Conservation (phyloP, 2,329 filamentous ascomycete species). For the Colletotrichum eleusines region DNA sequence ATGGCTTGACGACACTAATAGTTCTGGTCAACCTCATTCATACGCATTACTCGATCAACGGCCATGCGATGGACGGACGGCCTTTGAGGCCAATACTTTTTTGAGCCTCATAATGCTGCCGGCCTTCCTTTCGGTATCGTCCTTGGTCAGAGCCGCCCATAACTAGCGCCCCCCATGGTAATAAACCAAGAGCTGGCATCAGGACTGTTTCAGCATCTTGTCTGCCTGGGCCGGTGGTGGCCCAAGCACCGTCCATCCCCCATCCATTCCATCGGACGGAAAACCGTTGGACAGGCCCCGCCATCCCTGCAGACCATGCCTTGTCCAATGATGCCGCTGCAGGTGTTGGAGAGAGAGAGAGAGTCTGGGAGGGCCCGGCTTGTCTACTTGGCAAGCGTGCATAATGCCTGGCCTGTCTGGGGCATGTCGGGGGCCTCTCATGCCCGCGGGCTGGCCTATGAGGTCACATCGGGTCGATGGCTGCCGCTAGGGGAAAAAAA, state of each 20-base stretch:
- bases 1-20: constrained; percentile 1
- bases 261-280: constrained; percentile 25
- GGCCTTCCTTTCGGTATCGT: not conserved
- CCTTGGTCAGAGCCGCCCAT: not conserved
- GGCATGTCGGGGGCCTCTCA: constrained; percentile 6
- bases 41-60: constrained; percentile 3
- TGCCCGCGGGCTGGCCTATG: constrained; percentile 18
- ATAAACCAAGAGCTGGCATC: constrained; percentile 34
- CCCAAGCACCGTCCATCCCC: constrained; percentile 14
- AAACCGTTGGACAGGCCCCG: constrained; percentile 23
- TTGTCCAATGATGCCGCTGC: constrained; percentile 24
- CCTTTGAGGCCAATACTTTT: not conserved
- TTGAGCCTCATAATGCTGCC: not conserved
- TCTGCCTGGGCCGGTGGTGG: constrained; percentile 27
- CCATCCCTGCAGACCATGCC: constrained; percentile 23
- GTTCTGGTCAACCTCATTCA: constrained; percentile 1
- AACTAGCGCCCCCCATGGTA: constrained; percentile 1
- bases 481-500: not conserved
- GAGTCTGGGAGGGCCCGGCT: constrained; percentile 6
- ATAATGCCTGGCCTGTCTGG: not conserved
- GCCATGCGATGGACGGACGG: not conserved
- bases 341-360: not conserved
- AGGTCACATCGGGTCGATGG: constrained; percentile 20
- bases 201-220: constrained; percentile 35
- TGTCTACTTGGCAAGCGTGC: not conserved